Conservation (phyloP, 495 filamentous ascomycete genomes). For the Coniosporium apollinis region DNA sequence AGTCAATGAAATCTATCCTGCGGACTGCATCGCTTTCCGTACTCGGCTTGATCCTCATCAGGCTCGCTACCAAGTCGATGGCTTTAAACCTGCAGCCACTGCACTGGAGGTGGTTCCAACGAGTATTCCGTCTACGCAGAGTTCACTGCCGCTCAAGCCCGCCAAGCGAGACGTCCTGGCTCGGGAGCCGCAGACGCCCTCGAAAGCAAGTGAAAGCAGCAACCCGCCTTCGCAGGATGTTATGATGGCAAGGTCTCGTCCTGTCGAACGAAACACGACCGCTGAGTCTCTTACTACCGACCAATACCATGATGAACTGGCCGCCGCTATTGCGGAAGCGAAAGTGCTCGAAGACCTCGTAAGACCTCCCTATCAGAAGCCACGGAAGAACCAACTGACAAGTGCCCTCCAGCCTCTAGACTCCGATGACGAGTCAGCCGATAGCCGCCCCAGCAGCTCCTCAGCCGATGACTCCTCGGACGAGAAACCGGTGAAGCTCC, state of each 20-base stretch:
- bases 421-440: constrained; percentile 12
- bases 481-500: too few species aligned
- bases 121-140: constrained; percentile 4
- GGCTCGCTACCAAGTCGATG: constrained; percentile 30
- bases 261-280: too few species aligned
- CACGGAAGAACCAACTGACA: too few species aligned
- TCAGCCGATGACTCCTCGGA: too few species aligned
- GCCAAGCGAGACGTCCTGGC: constrained; percentile 5
- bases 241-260: too few species aligned
- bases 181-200: constrained; percentile 12
- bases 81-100: constrained; percentile 1
- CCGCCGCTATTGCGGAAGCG: constrained; percentile 41
- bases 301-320: constrained; percentile 33
- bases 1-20: constrained; percentile 63
- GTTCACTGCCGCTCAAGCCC: constrained; percentile 16
- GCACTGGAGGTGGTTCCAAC: background rate
- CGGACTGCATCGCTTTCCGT: constrained; percentile 56
- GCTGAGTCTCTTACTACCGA: too few species aligned
- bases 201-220: constrained; percentile 5
- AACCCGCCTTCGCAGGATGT: background rate
- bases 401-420: constrained; percentile 22
- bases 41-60: constrained; percentile 42
- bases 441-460: constrained; percentile 8
- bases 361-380: too few species aligned
- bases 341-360: constrained; percentile 33